Evolutionary conservation across 306 rosid species (phyloP).

Genomic region (Lathyrus tuberosus): DNA sequence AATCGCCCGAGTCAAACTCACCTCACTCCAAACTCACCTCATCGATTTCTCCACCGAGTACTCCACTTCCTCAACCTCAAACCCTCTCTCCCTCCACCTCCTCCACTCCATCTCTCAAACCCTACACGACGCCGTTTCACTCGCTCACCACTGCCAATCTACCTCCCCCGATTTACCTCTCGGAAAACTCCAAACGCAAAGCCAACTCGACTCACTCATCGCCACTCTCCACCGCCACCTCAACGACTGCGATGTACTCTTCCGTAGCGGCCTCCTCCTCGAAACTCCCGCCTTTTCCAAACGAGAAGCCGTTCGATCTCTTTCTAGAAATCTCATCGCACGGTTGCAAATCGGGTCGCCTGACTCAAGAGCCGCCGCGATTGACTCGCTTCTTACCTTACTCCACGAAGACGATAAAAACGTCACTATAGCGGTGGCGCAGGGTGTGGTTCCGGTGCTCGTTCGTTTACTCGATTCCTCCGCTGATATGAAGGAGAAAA

Average conservation of each 20-base stretch:
- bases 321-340: conserved; percentile 70
- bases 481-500: conserved; percentile 67
- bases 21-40: conserved; percentile 68
- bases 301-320: conserved; percentile 67
- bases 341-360: conserved; percentile 79
- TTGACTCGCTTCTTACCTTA: conserved; percentile 61
- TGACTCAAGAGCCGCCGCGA: conserved; percentile 59
- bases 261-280: conserved; percentile 72
- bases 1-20: conserved; percentile 59
- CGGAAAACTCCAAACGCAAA: conserved; percentile 90
- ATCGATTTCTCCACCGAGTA: conserved; percentile 59
- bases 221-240: conserved; percentile 68
- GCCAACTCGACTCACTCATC: conserved; percentile 72
- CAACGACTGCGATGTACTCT: conserved; percentile 70
- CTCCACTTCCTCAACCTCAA: conserved; percentile 46
- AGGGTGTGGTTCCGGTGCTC: conserved; percentile 84
- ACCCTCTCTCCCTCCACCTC: conserved; percentile 72
- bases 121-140: conserved; percentile 56
- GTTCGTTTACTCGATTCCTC: conserved; percentile 72
- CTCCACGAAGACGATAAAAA: conserved; percentile 81
- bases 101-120: conserved; percentile 55
- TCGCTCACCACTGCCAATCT: conserved; percentile 55
- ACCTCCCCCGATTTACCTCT: conserved; percentile 33
- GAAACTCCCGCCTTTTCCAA: conserved; percentile 49
- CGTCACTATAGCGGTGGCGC: conserved; percentile 87